These are phyloP conservation scores for Coffea eugenioides DNA, from an alignment of 257 asterid genomes.

Conservation along the genomic window DNA sequence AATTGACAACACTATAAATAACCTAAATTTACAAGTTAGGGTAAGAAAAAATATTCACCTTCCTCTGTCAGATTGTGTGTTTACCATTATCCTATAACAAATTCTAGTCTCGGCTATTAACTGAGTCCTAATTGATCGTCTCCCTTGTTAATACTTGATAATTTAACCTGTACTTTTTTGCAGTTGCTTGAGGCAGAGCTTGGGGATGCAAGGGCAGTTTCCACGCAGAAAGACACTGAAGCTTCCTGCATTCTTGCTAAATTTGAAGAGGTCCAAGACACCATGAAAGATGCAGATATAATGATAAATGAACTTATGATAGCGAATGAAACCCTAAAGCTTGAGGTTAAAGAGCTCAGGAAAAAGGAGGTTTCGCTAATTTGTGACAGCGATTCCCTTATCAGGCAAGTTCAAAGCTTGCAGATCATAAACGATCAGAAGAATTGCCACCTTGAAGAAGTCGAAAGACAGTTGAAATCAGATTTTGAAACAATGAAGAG, in stretches of 20 bases:
- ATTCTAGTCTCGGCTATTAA: background rate
- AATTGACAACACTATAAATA: background rate
- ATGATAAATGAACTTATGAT: conserved; percentile 86
- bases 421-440: conserved; percentile 48
- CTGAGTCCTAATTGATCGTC: background rate
- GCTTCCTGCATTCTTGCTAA: conserved; percentile 78
- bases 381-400: conserved; percentile 45
- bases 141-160: background rate
- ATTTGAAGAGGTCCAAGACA: conserved; percentile 89
- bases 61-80: background rate
- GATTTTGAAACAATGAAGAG: conserved; percentile 51
- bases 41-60: background rate
- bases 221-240: conserved; percentile 82
- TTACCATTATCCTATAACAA: background rate
- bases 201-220: conserved; percentile 67
- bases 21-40: background rate
- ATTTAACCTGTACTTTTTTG: background rate
- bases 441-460: conserved; percentile 41
- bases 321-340: conserved; percentile 80
- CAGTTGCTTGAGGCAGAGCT: conserved; percentile 85
- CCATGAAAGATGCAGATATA: conserved; percentile 84
- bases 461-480: conserved; percentile 47
- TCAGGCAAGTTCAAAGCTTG: conserved; percentile 54
- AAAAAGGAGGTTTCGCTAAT: conserved; percentile 40
- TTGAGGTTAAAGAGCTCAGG: conserved; percentile 52